phyloP scores from a whole-genome alignment of 176 grass and related monocot genomes.

The Oryza longistaminata region DNA sequence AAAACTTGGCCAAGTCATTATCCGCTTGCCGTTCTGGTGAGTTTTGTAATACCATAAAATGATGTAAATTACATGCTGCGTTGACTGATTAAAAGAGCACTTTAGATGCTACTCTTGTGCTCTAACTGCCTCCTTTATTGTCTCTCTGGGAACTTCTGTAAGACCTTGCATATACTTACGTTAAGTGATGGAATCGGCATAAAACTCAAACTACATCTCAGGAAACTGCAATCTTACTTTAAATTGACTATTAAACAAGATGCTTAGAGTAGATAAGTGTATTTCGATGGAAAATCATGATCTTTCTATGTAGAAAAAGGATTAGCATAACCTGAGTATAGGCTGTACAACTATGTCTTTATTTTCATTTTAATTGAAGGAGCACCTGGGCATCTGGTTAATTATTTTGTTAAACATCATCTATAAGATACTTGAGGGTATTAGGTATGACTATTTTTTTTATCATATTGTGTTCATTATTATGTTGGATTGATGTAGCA shows the following conservation, averaged over 20 bases:
- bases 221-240: slow-evolving; percentile 8
- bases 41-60: slow-evolving; percentile 18
- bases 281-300: background rate
- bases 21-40: slow-evolving; percentile 62
- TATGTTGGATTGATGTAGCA: background rate
- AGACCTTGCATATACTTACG: too few relatives aligned
- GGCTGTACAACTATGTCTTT: background rate
- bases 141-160: background rate
- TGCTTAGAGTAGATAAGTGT: background rate
- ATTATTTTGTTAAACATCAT: background rate
- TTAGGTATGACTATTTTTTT: background rate
- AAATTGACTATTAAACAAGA: background rate
- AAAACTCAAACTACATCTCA: background rate
- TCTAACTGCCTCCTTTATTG: background rate
- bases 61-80: background rate
- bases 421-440: background rate
- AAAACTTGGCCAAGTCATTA: slow-evolving; percentile 66
- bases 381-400: background rate
- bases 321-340: background rate
- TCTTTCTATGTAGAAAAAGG: background rate
- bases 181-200: too few relatives aligned
- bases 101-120: background rate
- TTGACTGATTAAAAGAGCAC: background rate
- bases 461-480: background rate
- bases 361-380: background rate